Conservation (phyloP, 2,329 filamentous ascomycete genomes). For the Hypoxylon sp. region DNA sequence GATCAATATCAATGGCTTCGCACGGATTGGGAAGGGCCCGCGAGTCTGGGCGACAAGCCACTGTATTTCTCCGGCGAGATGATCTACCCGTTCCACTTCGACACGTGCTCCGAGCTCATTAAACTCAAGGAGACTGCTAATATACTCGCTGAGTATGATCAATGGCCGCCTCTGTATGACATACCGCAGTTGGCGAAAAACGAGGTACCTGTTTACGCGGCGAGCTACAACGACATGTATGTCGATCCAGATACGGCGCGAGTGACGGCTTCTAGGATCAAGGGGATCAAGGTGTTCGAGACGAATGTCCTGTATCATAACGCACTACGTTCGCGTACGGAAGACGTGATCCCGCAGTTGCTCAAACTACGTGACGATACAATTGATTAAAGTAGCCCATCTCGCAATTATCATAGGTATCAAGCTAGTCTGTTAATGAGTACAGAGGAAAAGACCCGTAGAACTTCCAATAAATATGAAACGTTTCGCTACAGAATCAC, state of each 20-base stretch:
- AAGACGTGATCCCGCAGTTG: constrained; percentile 82
- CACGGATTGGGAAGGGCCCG: constrained; percentile 57
- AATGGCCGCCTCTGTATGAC: constrained; percentile 86
- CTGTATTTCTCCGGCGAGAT: constrained; percentile 93
- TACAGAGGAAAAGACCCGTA: constrained; percentile 6
- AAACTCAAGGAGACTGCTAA: constrained; percentile 78
- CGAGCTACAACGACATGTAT: constrained; percentile 93
- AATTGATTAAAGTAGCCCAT: constrained; percentile 62
- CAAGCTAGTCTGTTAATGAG: constrained; percentile 9
- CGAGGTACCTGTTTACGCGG: constrained; percentile 87
- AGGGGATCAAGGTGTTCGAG: constrained; percentile 83
- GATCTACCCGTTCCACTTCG: constrained; percentile 89
- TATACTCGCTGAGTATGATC: constrained; percentile 74
- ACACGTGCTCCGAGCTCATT: constrained; percentile 82
- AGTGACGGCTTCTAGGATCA: constrained; percentile 81
- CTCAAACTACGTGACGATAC: constrained; percentile 82
- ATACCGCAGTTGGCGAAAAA: constrained; percentile 80
- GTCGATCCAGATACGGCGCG: constrained; percentile 83
- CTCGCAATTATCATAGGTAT: constrained; percentile 6
- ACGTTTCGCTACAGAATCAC: not conserved
- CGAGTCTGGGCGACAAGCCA: constrained; percentile 61
- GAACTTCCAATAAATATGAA: constrained; percentile 19
- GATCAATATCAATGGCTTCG: constrained; percentile 68
- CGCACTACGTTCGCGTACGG: constrained; percentile 79
- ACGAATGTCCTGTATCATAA: constrained; percentile 93